Base-by-base conservation (phyloP, 2,329 filamentous ascomycete genomes). In the Verticillium zaregamsianum region DNA sequence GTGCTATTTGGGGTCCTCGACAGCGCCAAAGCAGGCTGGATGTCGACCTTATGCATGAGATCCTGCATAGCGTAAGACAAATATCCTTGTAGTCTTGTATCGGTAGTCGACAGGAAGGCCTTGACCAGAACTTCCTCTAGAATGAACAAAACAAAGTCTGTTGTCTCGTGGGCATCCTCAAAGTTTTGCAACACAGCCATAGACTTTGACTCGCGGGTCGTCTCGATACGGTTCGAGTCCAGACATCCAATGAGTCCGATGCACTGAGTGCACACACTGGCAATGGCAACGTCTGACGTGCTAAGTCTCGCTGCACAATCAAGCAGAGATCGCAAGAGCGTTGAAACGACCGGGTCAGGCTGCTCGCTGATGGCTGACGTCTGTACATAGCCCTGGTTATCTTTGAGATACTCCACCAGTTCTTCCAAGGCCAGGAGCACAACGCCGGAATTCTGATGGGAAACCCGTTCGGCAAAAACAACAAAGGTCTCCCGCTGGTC, bases 21-120 rank as follows among this genome's bases (percentile, higher is more conserved):
- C 8, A 23, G 23, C 3, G 20, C 45, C 59, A 79, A 81, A 0
- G 83, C 85, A 12, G 83, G 79, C 62, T 82, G 87, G 69, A 97
- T 88, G 32, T 90, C 88, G 69, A 90, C 92, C 66, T 89, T 87
- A 55, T 89, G 88, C 3, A 98, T 82, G 49, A 98, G 82, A 69
- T 96, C 90, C 74, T 99, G 95, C 88, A 99, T 97, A 2, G 90
- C 91, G 74, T 91, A 99, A 1, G 94, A 94, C 20, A 99, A 82
- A 71, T 96, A 97, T 0, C 93, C 93, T 73, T 98, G 95, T 6
- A 93, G 84, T 66, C 87, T 89, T 2, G 93, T 90, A 72, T 97
- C 96, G 0, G 90, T 95, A 1, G 92, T 90, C 1, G 94, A 96
- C 54, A 96, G 80, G 71, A 99, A 99, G 0, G 93, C 90, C 64